Base-by-base conservation (phyloP, 1,284 basidiomycete genomes). In the Coniophora puteana region DNA sequence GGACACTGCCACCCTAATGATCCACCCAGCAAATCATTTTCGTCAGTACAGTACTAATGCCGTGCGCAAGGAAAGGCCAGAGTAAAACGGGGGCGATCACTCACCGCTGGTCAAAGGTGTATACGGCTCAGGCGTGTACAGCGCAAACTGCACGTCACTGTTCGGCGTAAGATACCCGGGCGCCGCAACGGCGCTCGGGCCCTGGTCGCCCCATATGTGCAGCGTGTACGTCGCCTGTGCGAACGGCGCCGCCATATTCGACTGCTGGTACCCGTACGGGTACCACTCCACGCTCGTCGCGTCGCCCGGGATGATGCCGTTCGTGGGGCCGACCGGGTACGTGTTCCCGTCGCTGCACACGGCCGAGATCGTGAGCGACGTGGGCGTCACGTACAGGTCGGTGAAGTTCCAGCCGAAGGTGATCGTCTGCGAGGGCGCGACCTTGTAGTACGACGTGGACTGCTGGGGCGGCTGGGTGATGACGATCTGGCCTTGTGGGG, bases 341-440 rank as follows among this genome's bases (percentile, higher is more conserved):
- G 89, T 93, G 63, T 89, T 86, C 6, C 88, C 87, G 58, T 93
- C 93, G 8, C 82, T 80, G 59, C 89, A 87, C 32, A 83, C 73
- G 17, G 93, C 93, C 35, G 80, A 76, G 46, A 95, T 71, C 8
- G 93, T 95, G 48, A 96, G 71, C 44, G 71, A 67, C 1, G 77
- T 75, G 0, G 92, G 91, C 0, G 74, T 76, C 26, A 74, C 74
- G 47, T 81, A 68, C 18, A 94, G 67, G 47, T 72, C 72, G 16
- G 87, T 90, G 51, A 89, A 77, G 61, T 92, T 94, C 93, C 93
- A 96, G n/a, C 76, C 90, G 63, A 95, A 91, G 16, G 91, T 95
- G 57, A 95, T 76, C 43, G 71, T 71, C 54, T 89, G 76, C 34
- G 72, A 71, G 0, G 69, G 65, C 1, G 87, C 89, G 52, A 97